Evolutionary conservation across 768 basidiomycete genomes (phyloP).

Genomic region (Tulasnella sp.): DNA sequence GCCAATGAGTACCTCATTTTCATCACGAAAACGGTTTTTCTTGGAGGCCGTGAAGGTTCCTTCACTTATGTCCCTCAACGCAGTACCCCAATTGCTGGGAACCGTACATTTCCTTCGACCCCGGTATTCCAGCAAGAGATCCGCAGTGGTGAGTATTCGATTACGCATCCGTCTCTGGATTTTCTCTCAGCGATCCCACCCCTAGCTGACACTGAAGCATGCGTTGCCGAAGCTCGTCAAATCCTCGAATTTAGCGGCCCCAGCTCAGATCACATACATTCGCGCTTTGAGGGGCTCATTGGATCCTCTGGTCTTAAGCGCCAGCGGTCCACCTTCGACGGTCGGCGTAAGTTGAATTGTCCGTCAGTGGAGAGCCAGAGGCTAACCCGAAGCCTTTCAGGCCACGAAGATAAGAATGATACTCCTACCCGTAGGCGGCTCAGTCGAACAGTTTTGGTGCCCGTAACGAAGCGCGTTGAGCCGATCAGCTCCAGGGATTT

Average conservation of each 20-base stretch:
- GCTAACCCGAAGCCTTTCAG: neutral
- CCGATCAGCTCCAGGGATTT: too few relatives aligned
- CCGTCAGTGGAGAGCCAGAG: neutral
- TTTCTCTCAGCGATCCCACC: neutral
- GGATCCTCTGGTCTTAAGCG: slow-evolving; percentile 10
- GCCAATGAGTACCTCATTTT: neutral
- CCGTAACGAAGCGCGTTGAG: neutral
- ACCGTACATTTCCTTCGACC: neutral
- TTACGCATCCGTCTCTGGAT: neutral
- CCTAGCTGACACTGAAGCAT: neutral
- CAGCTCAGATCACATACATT: neutral
- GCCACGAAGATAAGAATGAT: neutral
- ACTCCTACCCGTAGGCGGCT: neutral
- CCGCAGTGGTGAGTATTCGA: neutral
- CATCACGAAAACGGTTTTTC: neutral
- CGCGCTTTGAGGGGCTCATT: neutral
- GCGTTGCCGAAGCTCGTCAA: neutral
- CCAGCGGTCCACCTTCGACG: neutral
- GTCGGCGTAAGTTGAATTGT: neutral
- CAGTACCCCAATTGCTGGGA: neutral
- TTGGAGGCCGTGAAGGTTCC: neutral
- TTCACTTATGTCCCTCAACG: neutral
- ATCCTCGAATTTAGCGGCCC: neutral
- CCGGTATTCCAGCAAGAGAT: neutral
- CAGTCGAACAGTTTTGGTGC: neutral